Evolutionary conservation across 257 asterid species (phyloP), one percentile per base, ranked within the genome.

Genomic region (Penstemon newberryi): DNA sequence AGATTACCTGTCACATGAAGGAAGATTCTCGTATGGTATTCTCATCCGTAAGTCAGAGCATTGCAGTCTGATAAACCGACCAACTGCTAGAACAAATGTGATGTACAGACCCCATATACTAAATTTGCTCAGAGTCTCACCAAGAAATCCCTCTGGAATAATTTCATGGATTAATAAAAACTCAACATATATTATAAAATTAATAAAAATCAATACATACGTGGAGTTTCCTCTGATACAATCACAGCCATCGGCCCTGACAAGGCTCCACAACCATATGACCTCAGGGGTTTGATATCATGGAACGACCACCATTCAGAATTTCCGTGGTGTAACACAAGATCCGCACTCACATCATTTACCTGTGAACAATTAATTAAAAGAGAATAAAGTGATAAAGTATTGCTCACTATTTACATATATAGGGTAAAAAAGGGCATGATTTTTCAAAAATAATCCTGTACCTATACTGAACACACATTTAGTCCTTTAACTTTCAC

Each of bases 91-190:
- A 63, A 91, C 99, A 67, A 94, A 94, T 56, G 99, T 94, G 75
- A 94, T 94, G 84, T 94, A 94, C 63, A 94, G 93, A 62, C 99
- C 96, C 99, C 99, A 94, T 43, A 91, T 94, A 61, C 96, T 91
- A 88, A 89, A 94, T 74, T 94, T 94, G 97, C 99, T 94, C 39
- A 94, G 99, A 3, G 96, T 94, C 63, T 91, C 99, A 11, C 99
- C 99, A 47, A 94, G 99, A 81, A 94, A 78, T 49, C 99, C 99
- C 86, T 91, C 99, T 94, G 91, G 5, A 66, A 87, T n/a, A 53
- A 12, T 56, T 65, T 37, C 65, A 63, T n/a, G 37, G 46, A 68
- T 59, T 66, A 76, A 15, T 77, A 55, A 43, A 40, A 19, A 52
- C 33, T 25, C 33, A 25, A 13, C 62, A 13, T 43, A 38, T 33